Evolutionary conservation across 305 asterid genomes (phyloP).

Genomic region (Ruellia speciosa): DNA sequence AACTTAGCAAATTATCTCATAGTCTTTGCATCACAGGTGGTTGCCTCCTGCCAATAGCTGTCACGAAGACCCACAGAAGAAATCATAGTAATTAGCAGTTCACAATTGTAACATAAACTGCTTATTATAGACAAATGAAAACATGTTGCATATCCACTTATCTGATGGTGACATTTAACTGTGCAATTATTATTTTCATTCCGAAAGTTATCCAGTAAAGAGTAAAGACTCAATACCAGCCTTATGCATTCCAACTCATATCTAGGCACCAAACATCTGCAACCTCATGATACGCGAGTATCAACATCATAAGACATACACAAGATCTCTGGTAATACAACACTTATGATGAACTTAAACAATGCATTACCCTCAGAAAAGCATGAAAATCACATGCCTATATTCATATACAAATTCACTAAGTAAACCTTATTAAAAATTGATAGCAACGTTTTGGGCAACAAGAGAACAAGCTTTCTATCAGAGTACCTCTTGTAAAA

Average conservation of each 20-base stretch:
- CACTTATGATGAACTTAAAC: background rate
- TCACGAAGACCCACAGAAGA: no score
- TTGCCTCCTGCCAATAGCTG: no score
- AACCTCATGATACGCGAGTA: background rate
- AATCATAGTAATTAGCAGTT: no score
- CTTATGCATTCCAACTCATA: background rate
- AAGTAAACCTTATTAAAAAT: background rate
- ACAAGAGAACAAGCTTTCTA: background rate
- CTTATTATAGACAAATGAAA: no score
- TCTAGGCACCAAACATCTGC: background rate
- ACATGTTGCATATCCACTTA: no score
- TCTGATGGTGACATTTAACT: no score
- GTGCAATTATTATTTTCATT: no score
- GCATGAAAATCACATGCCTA: background rate
- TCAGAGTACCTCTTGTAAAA: background rate
- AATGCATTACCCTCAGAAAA: no score
- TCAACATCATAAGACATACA: background rate
- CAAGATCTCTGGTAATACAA: background rate
- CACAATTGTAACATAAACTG: no score
- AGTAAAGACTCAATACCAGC: background rate
- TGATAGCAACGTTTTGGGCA: background rate
- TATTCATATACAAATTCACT: background rate
- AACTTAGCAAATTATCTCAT: no score
- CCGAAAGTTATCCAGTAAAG: background rate
- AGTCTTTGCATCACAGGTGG: no score